Percentiles rank a stretch among this genome's conserved stretches.
phyloP scores from a whole-genome alignment of 2,329 filamentous ascomycete genomes.

The Microcyclosporella mali region DNA sequence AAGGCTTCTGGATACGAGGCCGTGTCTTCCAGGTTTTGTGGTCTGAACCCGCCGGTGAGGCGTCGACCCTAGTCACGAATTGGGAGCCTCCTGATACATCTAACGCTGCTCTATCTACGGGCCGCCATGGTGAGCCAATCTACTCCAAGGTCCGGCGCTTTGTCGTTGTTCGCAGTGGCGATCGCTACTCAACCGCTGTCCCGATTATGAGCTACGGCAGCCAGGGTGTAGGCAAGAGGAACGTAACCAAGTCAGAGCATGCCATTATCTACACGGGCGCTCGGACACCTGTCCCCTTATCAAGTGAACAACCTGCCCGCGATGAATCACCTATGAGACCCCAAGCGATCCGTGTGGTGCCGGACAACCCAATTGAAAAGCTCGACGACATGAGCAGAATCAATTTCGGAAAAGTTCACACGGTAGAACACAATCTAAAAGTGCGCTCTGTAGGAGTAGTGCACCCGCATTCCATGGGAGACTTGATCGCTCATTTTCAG shows the following conservation, averaged over 20 bases:
- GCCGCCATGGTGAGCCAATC: slow-evolving; percentile 10
- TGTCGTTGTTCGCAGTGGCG: slow-evolving; percentile 17
- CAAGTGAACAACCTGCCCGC: not conserved
- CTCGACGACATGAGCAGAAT: slow-evolving; percentile 1
- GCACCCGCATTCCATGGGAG: not conserved
- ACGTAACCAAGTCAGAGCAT: slow-evolving; percentile 20
- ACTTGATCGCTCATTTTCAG: not conserved
- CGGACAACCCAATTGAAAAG: slow-evolving; percentile 1
- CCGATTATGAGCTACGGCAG: slow-evolving; percentile 22
- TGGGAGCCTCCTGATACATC: not conserved
- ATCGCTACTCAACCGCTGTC: slow-evolving; percentile 14
- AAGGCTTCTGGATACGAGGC: slow-evolving; percentile 13
- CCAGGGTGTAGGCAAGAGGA: slow-evolving; percentile 16
- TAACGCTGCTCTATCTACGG: slow-evolving; percentile 2
- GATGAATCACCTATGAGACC: not conserved
- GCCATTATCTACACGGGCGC: slow-evolving; percentile 21
- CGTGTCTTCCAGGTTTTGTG: slow-evolving; percentile 19
- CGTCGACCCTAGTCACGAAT: slow-evolving; percentile 3
- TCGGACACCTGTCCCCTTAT: not conserved
- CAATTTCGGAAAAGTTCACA: slow-evolving; percentile 8
- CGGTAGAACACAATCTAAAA: slow-evolving; percentile 12
- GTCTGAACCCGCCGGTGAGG: slow-evolving; percentile 19
- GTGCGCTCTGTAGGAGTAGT: slow-evolving; percentile 6
- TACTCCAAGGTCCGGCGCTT: slow-evolving; percentile 22
- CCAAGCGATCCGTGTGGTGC: slow-evolving; percentile 2